Base-by-base conservation (phyloP, 139 green algal genomes). In the Picochlorum sp. region DNA sequence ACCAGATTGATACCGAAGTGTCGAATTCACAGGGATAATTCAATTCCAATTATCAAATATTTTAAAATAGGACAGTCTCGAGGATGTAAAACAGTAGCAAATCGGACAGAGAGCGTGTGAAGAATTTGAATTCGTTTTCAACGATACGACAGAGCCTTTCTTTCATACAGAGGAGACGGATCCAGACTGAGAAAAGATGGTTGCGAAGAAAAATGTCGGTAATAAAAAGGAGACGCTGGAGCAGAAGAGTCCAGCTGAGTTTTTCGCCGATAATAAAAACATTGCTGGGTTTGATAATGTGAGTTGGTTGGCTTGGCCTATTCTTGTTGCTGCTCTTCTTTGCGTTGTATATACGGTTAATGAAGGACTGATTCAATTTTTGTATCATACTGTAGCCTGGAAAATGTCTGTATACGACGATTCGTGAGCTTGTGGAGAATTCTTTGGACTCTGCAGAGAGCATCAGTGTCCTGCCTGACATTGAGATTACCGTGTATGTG, bases 231-330 rank as follows among this genome's bases (percentile, higher is more conserved):
- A 85, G 16, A 57, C 62, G 18, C 68, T 96, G 34, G 68, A 89
- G 67, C 83, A 90, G 54, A 95, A 95, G 74, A 85, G 70, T 47
- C 91, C 92, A 8, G 92, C 92, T 10, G 91, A 97, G 64, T 98
- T 98, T 69, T 98, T 98, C 62, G 89, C 90, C 14, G 92, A 98
- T 45, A 97, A 98, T 79, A 96, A 95, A 67, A 97, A 92, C 74
- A 98, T 98, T 28, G 92, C 92, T 18, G 92, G 92, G 0, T 98
- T 98, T 65, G 92, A 98, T 76, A 97, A 96, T 45, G 88, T 95
- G 63, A 47, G 86, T 50, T 21, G 16, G 8, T 41, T 41, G 28
- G 28, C 28, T 30, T 6, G 28, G 28, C 28, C 28, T 30, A 30
- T 30, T 30, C 28, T 0, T 30, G 28, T 30, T 41, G 34, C 34